phyloP scores from a whole-genome alignment of 139 green algal species.

The Chlamydomonas sp. region DNA sequence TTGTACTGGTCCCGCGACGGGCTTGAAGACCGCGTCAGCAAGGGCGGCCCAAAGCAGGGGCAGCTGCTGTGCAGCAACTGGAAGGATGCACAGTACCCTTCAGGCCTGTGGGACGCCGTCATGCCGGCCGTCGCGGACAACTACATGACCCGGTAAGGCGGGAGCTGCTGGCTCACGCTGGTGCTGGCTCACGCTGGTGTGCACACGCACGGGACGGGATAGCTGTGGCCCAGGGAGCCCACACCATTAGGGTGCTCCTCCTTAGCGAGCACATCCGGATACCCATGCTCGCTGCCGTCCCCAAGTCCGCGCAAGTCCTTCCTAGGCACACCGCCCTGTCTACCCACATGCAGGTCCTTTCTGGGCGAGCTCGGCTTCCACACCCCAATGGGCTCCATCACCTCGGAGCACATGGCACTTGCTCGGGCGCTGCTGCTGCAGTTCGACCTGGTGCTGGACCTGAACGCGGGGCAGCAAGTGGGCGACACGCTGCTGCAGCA shows the following conservation, averaged over 20 bases:
- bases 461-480: neutral
- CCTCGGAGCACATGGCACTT: neutral
- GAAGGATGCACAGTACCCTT: too few relatives aligned
- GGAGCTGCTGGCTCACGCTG: too few relatives aligned
- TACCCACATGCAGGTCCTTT: neutral
- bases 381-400: neutral
- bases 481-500: neutral
- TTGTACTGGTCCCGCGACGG: too few relatives aligned
- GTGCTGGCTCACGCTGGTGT: too few relatives aligned
- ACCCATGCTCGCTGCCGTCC: too few relatives aligned
- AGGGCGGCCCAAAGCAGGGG: neutral
- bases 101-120: neutral
- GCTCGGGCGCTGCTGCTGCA: constrained; percentile 6
- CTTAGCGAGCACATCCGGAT: too few relatives aligned
- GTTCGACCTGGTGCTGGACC: constrained; percentile 26
- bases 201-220: too few relatives aligned
- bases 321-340: too few relatives aligned
- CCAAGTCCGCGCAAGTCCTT: too few relatives aligned
- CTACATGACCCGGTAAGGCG: neutral
- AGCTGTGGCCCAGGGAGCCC: too few relatives aligned
- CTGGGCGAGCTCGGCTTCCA: constrained; percentile 26
- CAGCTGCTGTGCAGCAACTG: neutral
- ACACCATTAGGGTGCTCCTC: too few relatives aligned
- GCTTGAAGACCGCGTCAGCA: neutral
- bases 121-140: constrained; percentile 14